Evolutionary conservation across 2,329 filamentous ascomycete species (phyloP), one percentile per base, ranked within the genome.

Genomic region (Cyclaneusma minus): DNA sequence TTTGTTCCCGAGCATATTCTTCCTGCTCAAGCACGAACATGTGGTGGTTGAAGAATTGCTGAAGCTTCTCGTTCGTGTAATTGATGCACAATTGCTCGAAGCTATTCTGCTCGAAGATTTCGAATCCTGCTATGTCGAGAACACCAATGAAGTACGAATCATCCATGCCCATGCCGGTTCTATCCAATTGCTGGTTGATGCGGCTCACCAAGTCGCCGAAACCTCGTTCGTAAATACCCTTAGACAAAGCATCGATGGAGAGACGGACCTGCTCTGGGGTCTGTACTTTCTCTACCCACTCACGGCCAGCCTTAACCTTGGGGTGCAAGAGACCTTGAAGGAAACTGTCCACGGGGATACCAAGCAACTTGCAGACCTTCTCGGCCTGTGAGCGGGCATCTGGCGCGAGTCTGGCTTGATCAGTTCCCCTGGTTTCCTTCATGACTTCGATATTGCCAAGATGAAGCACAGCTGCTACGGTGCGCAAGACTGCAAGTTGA

Each of bases 51-150:
- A 98, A 98, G 52, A 98, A 98, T 41, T 98, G 89, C 46, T 98
- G 89, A 5, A 98, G 69, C 51, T 94, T 98, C 52, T 98, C 89
- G 54, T 98, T 98, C 34, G 91, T 95, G 54, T 98, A 98, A 54
- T 98, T 98, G 64, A 98, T 98, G 59, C 89, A 98, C 5, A 98
- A 66, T 51, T 98, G 89, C 50, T 98, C 89, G 44, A 98, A 98
- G 58, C 87, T 94, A 58, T 98, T 98, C 44, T 82, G 70, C 41
- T 98, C 85, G 42, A 98, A 98, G 32, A 98, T 98, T 48, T 98
- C 89, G 52, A 98, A 98, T 33, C 89, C 89, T 36, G 91, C 91
- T 52, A 98, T 98, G 68, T 98, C 89, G 21, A 98, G 73, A 6
- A 98, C 89, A 28, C 89, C 89, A 38, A 98, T 98, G 53, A 98